Conservation (phyloP, 2,329 filamentous ascomycete species). For the Fusarium sacchari region DNA sequence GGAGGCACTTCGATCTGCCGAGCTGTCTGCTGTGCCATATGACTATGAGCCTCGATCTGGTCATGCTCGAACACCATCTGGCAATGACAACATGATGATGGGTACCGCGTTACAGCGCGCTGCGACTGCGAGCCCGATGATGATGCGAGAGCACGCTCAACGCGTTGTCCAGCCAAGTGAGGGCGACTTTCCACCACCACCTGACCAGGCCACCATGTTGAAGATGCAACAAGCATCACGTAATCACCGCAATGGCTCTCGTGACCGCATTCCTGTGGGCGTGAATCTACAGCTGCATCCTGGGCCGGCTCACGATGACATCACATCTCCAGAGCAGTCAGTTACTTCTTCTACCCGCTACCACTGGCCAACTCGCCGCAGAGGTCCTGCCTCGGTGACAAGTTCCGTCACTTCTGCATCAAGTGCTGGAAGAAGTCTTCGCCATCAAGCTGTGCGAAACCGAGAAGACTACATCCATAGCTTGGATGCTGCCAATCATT, state of each 20-base stretch:
- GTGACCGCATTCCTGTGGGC: conserved; percentile 81
- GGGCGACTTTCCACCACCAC: conserved; percentile 69
- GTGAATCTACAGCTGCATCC: conserved; percentile 72
- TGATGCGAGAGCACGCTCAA: conserved; percentile 62
- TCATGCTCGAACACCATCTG: conserved; percentile 52
- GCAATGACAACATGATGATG: conserved; percentile 54
- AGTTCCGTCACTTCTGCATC: conserved; percentile 68
- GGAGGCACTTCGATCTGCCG: conserved; percentile 42
- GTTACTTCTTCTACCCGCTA: conserved; percentile 63
- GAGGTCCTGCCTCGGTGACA: conserved; percentile 64
- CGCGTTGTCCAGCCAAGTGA: conserved; percentile 46
- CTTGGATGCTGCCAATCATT: conserved; percentile 78
- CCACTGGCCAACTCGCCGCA: conserved; percentile 65
- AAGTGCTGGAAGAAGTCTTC: conserved; percentile 60
- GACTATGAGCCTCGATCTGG: conserved; percentile 43
- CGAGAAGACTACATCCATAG: conserved; percentile 89
- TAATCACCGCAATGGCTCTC: conserved; percentile 73
- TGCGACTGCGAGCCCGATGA: conserved; percentile 74
- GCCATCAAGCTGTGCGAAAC: conserved; percentile 64
- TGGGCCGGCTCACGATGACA: conserved; percentile 62
- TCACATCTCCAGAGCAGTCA: conserved; percentile 67
- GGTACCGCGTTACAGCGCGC: conserved; percentile 68
- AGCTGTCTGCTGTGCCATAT: conserved; percentile 32
- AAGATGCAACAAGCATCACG: conserved; percentile 67
- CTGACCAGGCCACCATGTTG: conserved; percentile 67